Percentiles rank a stretch among this genome's conserved stretches.
phyloP scores from a whole-genome alignment of 129 eudicot species.

The Artemisia tridentata region DNA sequence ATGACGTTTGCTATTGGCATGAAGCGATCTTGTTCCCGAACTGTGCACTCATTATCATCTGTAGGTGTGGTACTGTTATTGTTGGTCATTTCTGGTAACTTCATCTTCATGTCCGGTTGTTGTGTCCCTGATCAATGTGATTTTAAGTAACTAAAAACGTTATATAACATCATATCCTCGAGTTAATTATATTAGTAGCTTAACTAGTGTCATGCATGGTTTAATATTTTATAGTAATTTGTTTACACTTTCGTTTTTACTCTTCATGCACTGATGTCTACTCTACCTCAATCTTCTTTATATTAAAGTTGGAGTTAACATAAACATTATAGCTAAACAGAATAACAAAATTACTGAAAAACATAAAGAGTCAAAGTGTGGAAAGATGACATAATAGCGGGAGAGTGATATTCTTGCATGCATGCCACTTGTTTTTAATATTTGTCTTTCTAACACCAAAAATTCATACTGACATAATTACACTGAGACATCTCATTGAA shows the following conservation, averaged over 20 bases:
- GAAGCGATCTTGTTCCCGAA: slow-evolving; percentile 91
- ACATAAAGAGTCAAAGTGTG: slow-evolving; percentile 22
- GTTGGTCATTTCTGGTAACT: slow-evolving; percentile 38
- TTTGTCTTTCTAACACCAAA: slow-evolving; percentile 23
- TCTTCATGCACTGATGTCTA: no score
- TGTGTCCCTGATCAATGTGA: slow-evolving; percentile 17
- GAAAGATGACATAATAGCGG: slow-evolving; percentile 23
- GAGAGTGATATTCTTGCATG: slow-evolving; percentile 40
- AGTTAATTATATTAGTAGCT: not conserved
- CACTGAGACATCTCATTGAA: slow-evolving; percentile 16
- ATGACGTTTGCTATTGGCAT: slow-evolving; percentile 97
- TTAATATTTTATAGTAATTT: no score
- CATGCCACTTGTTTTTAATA: slow-evolving; percentile 55
- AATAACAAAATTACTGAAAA: no score
- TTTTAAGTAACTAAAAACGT: not conserved
- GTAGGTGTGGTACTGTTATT: slow-evolving; percentile 27
- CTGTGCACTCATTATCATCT: slow-evolving; percentile 67
- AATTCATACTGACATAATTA: slow-evolving; percentile 4
- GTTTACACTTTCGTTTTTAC: no score
- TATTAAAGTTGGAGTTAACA: no score
- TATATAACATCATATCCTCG: not conserved
- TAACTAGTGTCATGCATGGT: no score
- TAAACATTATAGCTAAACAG: no score
- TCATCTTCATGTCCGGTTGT: slow-evolving; percentile 32
- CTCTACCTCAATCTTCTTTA: no score